Percentiles rank a stretch among this genome's conserved stretches.
These are phyloP conservation scores for Raphanus raphanistrum DNA, from an alignment of 345 rosid genomes.

Conservation along the genomic window DNA sequence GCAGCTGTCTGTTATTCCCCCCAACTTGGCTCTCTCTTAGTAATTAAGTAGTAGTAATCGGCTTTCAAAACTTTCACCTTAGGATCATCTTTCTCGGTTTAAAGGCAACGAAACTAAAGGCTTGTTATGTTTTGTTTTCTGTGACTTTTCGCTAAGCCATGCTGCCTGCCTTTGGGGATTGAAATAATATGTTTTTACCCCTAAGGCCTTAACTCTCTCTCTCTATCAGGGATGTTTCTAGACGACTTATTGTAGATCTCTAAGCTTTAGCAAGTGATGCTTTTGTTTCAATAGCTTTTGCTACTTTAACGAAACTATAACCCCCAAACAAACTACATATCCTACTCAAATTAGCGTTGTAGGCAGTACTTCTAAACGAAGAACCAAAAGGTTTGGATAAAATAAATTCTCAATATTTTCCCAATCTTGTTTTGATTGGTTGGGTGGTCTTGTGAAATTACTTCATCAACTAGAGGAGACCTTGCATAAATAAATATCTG, in stretches of 20 bases:
- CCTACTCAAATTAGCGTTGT: not conserved
- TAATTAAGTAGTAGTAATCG: not conserved
- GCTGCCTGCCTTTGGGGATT: slow-evolving; percentile 6
- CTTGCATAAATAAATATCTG: no score
- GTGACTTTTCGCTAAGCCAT: slow-evolving; percentile 27
- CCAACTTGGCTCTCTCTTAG: slow-evolving; percentile 8
- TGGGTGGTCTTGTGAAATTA: no score
- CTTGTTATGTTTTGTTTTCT: slow-evolving; percentile 19
- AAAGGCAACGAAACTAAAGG: slow-evolving; percentile 15
- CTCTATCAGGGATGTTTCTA: not conserved
- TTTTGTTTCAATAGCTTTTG: not conserved
- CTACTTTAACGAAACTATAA: not conserved
- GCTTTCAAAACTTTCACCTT: not conserved
- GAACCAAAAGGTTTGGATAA: no score
- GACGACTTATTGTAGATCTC: not conserved
- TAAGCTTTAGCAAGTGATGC: not conserved
- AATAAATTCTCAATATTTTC: no score
- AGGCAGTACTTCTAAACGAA: not conserved
- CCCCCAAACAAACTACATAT: not conserved
- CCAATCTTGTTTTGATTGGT: no score
- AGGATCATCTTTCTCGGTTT: slow-evolving; percentile 18
- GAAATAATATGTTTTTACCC: slow-evolving; percentile 12
- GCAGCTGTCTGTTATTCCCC: slow-evolving; percentile 1
- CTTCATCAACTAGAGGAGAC: no score
- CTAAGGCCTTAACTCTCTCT: not conserved